Percentiles rank a stretch among this genome's conserved stretches.
phyloP scores from a whole-genome alignment of 208 protist species.

The Leishmania mexicana region DNA sequence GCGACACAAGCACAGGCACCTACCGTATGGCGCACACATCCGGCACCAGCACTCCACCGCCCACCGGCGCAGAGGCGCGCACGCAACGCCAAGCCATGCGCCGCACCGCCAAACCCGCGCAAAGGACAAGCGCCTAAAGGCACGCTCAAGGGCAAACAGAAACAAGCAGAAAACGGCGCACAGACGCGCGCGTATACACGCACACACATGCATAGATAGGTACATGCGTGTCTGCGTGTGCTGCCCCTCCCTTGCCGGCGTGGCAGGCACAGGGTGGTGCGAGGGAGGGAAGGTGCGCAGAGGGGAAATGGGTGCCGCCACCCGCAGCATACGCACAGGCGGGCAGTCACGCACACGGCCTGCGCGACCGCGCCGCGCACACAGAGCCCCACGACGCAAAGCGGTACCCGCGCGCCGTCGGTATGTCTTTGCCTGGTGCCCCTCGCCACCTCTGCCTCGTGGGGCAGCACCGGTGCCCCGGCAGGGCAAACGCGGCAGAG shows the following conservation, averaged over 20 bases:
- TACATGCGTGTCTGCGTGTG: not conserved
- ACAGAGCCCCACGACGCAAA: not conserved
- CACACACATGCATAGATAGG: not conserved
- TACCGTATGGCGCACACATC: not conserved
- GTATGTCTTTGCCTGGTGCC: not conserved
- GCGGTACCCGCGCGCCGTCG: not conserved
- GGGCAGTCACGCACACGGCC: not conserved
- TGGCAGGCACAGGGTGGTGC: not conserved
- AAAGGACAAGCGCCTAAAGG: not conserved
- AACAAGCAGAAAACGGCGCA: not conserved
- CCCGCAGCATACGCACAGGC: not conserved
- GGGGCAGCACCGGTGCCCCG: no score
- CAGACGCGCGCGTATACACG: not conserved
- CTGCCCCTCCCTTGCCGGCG: not conserved
- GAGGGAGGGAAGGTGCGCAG: not conserved
- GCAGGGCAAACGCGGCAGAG: no score
- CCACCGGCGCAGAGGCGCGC: not conserved
- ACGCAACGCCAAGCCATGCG: not conserved
- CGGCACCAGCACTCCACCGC: not conserved
- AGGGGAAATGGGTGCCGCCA: not conserved
- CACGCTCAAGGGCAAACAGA: not conserved
- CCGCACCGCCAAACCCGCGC: no score
- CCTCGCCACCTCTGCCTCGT: no score
- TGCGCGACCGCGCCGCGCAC: not conserved
- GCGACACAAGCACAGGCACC: not conserved